Evolutionary conservation across 805 yeast genomes (phyloP), one percentile per base, ranked within the genome.

Genomic region (Kuraishia ogatae): DNA sequence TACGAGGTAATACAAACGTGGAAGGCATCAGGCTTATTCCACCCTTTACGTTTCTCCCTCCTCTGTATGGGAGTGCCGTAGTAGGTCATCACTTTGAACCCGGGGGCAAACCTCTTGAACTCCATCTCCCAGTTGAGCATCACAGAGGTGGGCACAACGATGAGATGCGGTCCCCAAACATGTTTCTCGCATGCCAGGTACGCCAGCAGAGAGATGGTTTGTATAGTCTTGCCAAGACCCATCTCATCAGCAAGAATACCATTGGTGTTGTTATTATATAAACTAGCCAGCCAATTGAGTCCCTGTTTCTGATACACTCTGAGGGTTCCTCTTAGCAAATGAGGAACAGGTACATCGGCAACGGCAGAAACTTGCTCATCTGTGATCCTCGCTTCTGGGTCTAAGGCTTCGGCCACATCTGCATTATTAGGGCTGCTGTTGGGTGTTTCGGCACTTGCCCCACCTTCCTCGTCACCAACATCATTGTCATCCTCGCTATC

Each of bases 51-150:
- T 66, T 94, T 94, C 60, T 89, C 94, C 52, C 92, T 92, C 66
- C 99, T 84, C 67, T 94, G 98, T 63, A 89, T 96, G 0, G 98
- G 99, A 17, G 96, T 85, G 0, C 99, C 99, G 64, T 93, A 94
- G 68, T 94, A 94, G 0, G 98, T 94, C 67, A 94, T 66, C 2
- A 94, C 94, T 68, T 96, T 93, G 68, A 94, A 87, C 0, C 99
- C 99, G 0, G 99, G 99, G 0, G 97, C 97, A 75, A 94, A 94
- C 63, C 96, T 82, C 65, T 96, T 94, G 72, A 94, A 92, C 66
- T 94, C 99, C 97, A 96, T 93, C 68, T 94, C 99, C 99, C 99
- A 94, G 66, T 94, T 94, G 54, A 94, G 80, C 84, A 94, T 84
- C 7, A 94, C 99, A 17, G 97, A 89, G 0, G 99, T 94, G 2